phyloP scores from a whole-genome alignment of 352 stramenopile species.

The Sclerospora graminicola region DNA sequence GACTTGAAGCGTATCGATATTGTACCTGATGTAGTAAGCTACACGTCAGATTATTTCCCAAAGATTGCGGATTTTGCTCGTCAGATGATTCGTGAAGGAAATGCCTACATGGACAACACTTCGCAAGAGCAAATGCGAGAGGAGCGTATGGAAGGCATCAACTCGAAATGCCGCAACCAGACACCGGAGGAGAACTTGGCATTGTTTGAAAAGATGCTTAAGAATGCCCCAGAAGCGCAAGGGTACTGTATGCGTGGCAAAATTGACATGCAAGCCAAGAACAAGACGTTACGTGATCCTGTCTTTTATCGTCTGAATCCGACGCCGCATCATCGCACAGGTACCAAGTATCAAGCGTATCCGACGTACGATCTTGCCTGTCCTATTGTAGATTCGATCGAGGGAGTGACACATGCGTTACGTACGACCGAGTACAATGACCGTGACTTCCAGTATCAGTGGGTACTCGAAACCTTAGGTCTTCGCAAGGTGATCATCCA shows the following conservation, averaged over 20 bases:
- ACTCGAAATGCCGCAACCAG: slow-evolving; percentile 89
- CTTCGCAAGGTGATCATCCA: slow-evolving; percentile 85
- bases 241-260: slow-evolving; percentile 87
- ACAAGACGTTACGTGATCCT: slow-evolving; percentile 82
- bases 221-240: slow-evolving; percentile 72
- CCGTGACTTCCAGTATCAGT: slow-evolving; percentile 97
- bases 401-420: slow-evolving; percentile 98
- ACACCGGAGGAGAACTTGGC: slow-evolving; percentile 76
- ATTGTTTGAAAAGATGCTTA: slow-evolving; percentile 96
- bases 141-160: slow-evolving; percentile 90
- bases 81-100: slow-evolving; percentile 91
- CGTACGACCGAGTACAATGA: slow-evolving; percentile 99
- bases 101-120: slow-evolving; percentile 99
- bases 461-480: slow-evolving; percentile 83
- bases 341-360: slow-evolving; percentile 97
- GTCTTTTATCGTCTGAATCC: slow-evolving; percentile 83
- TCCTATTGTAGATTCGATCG: slow-evolving; percentile 98
- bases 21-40: slow-evolving; percentile 79
- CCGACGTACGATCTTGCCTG: slow-evolving; percentile 99
- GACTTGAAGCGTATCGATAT: slow-evolving; percentile 85
- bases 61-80: slow-evolving; percentile 91
- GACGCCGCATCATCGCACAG: slow-evolving; percentile 84
- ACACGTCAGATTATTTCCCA: slow-evolving; percentile 98
- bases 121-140: slow-evolving; percentile 95
- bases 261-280: slow-evolving; percentile 91